Conservation (phyloP, 73 alveolate genomes). For the Paramecium biaurelia region DNA sequence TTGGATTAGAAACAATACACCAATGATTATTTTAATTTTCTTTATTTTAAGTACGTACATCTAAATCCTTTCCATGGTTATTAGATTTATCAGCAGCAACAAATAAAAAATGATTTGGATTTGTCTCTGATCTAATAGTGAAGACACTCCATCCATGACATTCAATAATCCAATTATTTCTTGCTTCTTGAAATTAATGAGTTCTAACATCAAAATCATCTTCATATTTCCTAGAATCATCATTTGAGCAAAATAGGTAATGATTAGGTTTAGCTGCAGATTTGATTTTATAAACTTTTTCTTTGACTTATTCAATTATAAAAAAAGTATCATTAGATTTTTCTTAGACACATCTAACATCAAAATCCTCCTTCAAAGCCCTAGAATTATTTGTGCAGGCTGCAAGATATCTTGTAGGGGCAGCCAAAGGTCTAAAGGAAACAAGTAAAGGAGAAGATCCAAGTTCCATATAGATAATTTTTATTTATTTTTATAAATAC, state of each 20-base stretch:
- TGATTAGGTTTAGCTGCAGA: conserved; percentile 50
- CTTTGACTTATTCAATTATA: neutral
- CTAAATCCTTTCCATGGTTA: conserved; percentile 16
- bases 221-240: conserved; percentile 10
- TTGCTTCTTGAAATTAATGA: conserved; percentile 42
- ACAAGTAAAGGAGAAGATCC: neutral
- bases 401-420: neutral
- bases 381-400: conserved; percentile 35
- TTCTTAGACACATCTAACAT: conserved; percentile 47
- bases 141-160: conserved; percentile 13
- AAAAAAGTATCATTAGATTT: neutral
- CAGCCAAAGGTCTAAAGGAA: neutral
- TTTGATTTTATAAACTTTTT: neutral
- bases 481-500: neutral
- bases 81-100: conserved; percentile 34
- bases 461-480: neutral
- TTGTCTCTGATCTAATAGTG: conserved; percentile 46
- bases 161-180: conserved; percentile 50
- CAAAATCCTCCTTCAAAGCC: conserved; percentile 35
- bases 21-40: conserved; percentile 2
- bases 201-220: conserved; percentile 61
- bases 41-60: conserved; percentile 12
- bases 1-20: neutral
- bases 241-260: conserved; percentile 54
- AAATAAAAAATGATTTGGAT: conserved; percentile 2